A percentile compares a stretch with the other conserved stretches of the same genome.
Evolutionary conservation across 1,284 basidiomycete species (phyloP).

Genomic region (Leccinum huronense): DNA sequence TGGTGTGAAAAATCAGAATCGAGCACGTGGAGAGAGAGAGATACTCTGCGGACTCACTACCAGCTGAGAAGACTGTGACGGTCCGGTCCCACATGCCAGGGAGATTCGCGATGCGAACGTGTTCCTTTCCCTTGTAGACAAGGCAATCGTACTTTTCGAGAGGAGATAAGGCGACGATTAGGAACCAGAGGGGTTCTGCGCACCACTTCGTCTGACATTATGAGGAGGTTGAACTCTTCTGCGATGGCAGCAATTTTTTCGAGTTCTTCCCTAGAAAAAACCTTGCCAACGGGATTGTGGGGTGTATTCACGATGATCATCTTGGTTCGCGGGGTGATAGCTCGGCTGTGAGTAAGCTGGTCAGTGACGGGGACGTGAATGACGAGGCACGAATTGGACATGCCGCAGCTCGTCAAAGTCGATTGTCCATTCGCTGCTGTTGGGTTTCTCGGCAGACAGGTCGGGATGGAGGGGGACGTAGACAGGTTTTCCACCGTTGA

Average conservation of each 20-base stretch:
- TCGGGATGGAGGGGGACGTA: slow-evolving; percentile 96
- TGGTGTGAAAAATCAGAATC: slow-evolving; percentile 31
- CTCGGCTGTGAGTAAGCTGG: slow-evolving; percentile 46
- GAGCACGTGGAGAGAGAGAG: neutral
- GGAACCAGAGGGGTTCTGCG: slow-evolving; percentile 38
- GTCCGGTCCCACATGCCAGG: slow-evolving; percentile 99
- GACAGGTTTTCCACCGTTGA: slow-evolving; percentile 91
- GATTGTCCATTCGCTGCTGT: slow-evolving; percentile 83
- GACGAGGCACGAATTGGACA: slow-evolving; percentile 18
- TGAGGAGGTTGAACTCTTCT: slow-evolving; percentile 89
- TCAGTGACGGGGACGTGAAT: slow-evolving; percentile 3
- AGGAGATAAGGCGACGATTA: slow-evolving; percentile 4
- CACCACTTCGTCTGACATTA: slow-evolving; percentile 96
- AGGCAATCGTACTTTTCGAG: slow-evolving; percentile 84
- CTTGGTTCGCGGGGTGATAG: slow-evolving; percentile 85
- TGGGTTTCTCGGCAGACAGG: slow-evolving; percentile 49
- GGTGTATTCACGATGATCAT: slow-evolving; percentile 95
- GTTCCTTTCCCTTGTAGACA: slow-evolving; percentile 84
- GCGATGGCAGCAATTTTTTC: slow-evolving; percentile 83
- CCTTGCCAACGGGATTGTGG: slow-evolving; percentile 95
- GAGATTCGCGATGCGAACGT: slow-evolving; percentile 87
- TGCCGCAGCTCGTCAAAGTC: slow-evolving; percentile 84
- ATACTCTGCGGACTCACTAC: slow-evolving; percentile 50
- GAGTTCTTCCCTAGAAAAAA: slow-evolving; percentile 84
- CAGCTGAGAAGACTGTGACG: slow-evolving; percentile 78